Evolutionary conservation across 805 yeast species (phyloP), one percentile per base, ranked within the genome.

Genomic region (Barnettozyma wickerhamii): DNA sequence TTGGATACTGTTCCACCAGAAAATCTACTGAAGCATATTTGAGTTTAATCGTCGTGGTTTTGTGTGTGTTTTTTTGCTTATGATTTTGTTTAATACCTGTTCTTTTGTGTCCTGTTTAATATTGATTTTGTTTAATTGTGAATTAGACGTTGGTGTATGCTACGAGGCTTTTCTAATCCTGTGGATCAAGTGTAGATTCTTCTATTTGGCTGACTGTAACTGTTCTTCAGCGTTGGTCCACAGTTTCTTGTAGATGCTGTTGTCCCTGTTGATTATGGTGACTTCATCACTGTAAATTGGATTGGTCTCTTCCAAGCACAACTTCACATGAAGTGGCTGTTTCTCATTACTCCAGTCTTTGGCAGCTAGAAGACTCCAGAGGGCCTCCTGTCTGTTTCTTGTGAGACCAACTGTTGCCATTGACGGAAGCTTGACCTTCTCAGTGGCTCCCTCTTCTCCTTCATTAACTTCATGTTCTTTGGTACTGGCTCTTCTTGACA

Each of bases 341-440:
- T 49, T 44, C 12, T 50, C 52, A 1, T 54, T 53, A 29, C 71
- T 70, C 84, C 95, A 79, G 55, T 84, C 85, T 41, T 75, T 75
- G 6, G 88, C 82, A 0, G 96, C 81, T 20, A 89, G 57, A 20
- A 89, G 57, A 49, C 74, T 72, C 87, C 95, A 89, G 21, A 90
- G 68, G 0, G 86, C 77, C 1, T 89, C 77, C 56, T 88, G 88
- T 40, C 97, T 71, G 38, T 62, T 62, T 43, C 95, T 67, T 3
- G 84, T 75, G 17, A 77, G 58, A 0, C 91, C 81, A 28, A 72
- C 56, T 0, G 69, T 64, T 5, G 66, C 63, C 38, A 69, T 55
- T 26, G 67, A 61, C 5, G 55, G 51, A 4, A 65, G 64, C 5
- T 41, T 20, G 14, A 76, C 49, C 38, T 72, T 66, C 55, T 53